A percentile compares a stretch with the other conserved stretches of the same genome.
These are phyloP conservation scores for Pseudogymnoascus sp. DNA, from an alignment of 2,329 filamentous ascomycete species.

Conservation along the genomic window DNA sequence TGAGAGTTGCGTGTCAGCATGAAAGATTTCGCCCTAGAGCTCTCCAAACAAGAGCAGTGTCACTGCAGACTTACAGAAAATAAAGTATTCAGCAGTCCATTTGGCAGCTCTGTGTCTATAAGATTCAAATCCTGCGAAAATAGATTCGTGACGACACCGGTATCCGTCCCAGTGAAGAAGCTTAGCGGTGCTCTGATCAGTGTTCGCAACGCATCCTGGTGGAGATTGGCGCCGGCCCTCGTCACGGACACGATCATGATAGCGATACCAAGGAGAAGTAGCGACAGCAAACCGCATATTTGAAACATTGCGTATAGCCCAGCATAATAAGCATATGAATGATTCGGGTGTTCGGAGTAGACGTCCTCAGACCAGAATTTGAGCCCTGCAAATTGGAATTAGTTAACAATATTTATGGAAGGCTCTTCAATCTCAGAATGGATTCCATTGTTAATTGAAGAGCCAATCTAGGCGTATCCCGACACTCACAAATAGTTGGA, in stretches of 20 bases:
- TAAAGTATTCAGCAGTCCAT: constrained; percentile 10
- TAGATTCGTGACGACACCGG: constrained; percentile 37
- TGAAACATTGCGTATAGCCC: constrained; percentile 25
- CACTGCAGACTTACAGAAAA: constrained; percentile 8
- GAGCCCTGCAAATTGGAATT: constrained; percentile 14
- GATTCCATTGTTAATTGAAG: neutral
- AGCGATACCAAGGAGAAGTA: constrained; percentile 16
- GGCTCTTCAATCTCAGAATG: neutral
- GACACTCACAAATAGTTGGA: constrained; percentile 20
- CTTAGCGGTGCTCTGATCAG: constrained; percentile 29
- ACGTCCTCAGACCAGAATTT: constrained; percentile 23
- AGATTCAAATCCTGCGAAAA: constrained; percentile 36
- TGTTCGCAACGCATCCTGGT: constrained; percentile 18
- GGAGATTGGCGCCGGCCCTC: constrained; percentile 20
- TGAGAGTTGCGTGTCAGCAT: neutral
- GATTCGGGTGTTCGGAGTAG: constrained; percentile 14
- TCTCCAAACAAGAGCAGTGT: neutral
- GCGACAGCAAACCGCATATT: constrained; percentile 19
- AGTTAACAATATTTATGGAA: neutral
- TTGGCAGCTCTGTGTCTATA: constrained; percentile 17
- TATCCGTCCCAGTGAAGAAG: constrained; percentile 37
- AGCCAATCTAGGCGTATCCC: neutral
- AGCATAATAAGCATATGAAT: constrained; percentile 21
- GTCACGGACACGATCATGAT: constrained; percentile 19
- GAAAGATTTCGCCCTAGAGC: neutral